Conservation (phyloP, 192 early-diverging fungal species). For the Umbelopsis ramanniana region DNA sequence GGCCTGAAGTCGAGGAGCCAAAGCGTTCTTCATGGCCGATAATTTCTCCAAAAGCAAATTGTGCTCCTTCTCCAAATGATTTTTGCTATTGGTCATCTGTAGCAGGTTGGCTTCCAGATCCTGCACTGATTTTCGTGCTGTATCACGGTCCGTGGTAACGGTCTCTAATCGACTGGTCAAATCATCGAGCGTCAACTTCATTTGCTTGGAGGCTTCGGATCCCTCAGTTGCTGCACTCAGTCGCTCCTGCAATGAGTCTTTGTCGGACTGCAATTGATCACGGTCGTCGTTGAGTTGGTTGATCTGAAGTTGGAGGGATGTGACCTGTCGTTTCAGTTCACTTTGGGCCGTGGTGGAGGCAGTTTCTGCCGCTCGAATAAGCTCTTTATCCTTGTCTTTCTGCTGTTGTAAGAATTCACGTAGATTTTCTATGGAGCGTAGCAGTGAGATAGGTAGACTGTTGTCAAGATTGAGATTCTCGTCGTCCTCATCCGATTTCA, state of each 20-base stretch:
- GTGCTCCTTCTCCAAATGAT: constrained; percentile 60
- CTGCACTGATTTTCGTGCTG: constrained; percentile 28
- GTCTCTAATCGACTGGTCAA: constrained; percentile 19
- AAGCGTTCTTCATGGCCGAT: constrained; percentile 76
- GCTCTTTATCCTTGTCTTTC: constrained; percentile 9
- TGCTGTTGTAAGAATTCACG: constrained; percentile 16
- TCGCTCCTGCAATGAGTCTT: constrained; percentile 1
- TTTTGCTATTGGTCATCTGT: constrained; percentile 34
- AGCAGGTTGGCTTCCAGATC: constrained; percentile 32
- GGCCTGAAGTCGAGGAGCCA: constrained; percentile 81
- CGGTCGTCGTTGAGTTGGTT: constrained; percentile 58
- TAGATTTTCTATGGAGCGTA: constrained; percentile 1
- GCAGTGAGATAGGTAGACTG: constrained; percentile 2
- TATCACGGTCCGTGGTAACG: constrained; percentile 28
- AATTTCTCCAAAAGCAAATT: constrained; percentile 76
- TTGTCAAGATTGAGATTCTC: background rate
- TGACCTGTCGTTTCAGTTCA: constrained; percentile 35
- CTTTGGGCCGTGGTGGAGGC: background rate
- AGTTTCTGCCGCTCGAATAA: constrained; percentile 8
- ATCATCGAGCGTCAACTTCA: constrained; percentile 8
- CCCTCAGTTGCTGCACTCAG: constrained; percentile 8
- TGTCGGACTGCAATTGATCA: constrained; percentile 36
- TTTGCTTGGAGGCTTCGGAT: background rate
- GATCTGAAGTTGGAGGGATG: constrained; percentile 30
- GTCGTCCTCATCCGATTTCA: background rate